Conservation (phyloP, 345 rosid genomes). For the Mangifera indica region DNA sequence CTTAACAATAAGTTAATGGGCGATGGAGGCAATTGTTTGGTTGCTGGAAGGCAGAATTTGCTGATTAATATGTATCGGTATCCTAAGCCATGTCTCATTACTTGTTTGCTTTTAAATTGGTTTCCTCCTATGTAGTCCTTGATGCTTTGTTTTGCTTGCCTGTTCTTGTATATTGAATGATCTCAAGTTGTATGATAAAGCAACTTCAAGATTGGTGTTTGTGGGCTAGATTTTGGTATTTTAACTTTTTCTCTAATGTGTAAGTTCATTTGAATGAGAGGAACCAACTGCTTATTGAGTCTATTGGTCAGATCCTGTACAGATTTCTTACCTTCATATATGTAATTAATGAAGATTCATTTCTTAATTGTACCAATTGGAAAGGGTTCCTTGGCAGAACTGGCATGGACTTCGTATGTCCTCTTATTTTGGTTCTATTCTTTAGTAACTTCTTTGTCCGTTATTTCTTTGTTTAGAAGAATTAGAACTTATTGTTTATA, state of each 20-base stretch:
- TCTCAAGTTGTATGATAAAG: no score
- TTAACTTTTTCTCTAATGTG: neutral
- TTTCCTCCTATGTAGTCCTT: no score
- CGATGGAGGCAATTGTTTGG: no score
- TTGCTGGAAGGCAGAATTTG: no score
- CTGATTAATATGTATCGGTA: no score
- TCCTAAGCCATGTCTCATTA: no score
- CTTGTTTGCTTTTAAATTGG: no score
- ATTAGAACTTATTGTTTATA: neutral
- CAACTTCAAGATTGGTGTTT: neutral
- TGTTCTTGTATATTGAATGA: no score
- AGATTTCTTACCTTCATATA: neutral
- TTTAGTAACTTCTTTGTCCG: neutral
- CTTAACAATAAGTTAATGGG: no score
- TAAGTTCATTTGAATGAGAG: neutral
- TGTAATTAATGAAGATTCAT: neutral
- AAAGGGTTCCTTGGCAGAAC: conserved; percentile 1
- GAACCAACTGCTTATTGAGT: neutral
- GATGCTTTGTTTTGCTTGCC: no score
- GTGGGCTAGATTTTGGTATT: neutral
- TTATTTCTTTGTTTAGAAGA: neutral
- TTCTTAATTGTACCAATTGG: neutral
- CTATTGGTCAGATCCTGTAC: neutral
- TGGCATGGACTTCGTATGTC: conserved; percentile 4
- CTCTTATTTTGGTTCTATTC: neutral